These are phyloP conservation scores for Zygosaccharomyces bisporus DNA, from an alignment of 805 yeast species.

Conservation along the genomic window DNA sequence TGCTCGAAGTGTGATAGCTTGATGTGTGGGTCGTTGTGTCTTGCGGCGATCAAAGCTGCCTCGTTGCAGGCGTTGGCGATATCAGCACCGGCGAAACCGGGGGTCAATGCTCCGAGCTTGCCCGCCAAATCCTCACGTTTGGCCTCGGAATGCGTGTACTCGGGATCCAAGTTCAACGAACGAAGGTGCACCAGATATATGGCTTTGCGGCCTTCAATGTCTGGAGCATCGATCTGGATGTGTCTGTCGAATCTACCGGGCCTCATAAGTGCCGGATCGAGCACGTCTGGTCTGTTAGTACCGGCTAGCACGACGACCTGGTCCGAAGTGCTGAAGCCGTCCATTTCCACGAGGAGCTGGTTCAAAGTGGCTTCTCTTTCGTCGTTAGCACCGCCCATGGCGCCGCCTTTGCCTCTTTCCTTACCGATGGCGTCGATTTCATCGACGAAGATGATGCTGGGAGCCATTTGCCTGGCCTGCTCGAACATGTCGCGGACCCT, in stretches of 20 bases:
- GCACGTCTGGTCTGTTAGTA: slow-evolving; percentile 87
- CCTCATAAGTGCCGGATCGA: slow-evolving; percentile 85
- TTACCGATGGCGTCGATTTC: slow-evolving; percentile 97
- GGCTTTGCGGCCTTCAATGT: slow-evolving; percentile 81
- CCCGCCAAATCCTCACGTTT: slow-evolving; percentile 66
- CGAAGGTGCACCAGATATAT: slow-evolving; percentile 77
- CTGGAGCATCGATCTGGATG: slow-evolving; percentile 81
- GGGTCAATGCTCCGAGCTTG: slow-evolving; percentile 84
- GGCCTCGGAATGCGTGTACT: slow-evolving; percentile 42
- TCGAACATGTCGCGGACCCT: slow-evolving; percentile 90
- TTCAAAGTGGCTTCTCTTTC: slow-evolving; percentile 92
- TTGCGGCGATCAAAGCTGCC: slow-evolving; percentile 90
- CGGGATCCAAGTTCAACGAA: slow-evolving; percentile 34
- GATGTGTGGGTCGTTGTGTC: slow-evolving; percentile 61
- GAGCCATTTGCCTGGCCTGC: slow-evolving; percentile 86
- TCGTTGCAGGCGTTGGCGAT: slow-evolving; percentile 93
- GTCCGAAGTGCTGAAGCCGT: slow-evolving; percentile 83
- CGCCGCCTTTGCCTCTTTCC: slow-evolving; percentile 69
- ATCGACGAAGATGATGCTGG: slow-evolving; percentile 86
- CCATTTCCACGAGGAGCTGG: slow-evolving; percentile 93
- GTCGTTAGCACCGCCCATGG: slow-evolving; percentile 78
- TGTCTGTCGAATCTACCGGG: slow-evolving; percentile 96
- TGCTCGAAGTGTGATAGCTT: slow-evolving; percentile 75
- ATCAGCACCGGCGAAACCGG: slow-evolving; percentile 95
- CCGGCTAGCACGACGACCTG: slow-evolving; percentile 94